Base-by-base conservation (phyloP, 257 asterid genomes). In the Nicotiana tabacum region DNA sequence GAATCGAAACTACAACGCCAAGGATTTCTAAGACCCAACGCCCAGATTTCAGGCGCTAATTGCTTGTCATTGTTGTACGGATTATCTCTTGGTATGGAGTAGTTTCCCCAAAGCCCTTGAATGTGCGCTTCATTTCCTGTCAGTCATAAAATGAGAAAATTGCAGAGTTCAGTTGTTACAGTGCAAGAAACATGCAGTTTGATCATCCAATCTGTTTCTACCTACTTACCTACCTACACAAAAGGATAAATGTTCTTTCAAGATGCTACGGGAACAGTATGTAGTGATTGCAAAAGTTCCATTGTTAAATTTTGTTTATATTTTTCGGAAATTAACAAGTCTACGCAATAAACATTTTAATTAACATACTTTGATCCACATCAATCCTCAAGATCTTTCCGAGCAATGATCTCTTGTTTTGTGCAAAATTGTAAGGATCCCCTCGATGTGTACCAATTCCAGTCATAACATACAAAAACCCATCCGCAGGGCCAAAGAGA, bases 1-100 rank as follows among this genome's bases (percentile, higher is more conserved):
- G 98, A 90, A 85, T 96, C 99, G 6, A 94, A 96, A 85, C 98
- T 96, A 88, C 99, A 96, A 55, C 99, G 95, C 99, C 99, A 96
- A 13, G 99, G 99, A 89, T 96, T 96, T 83, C 98, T 82, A 15
- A 96, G 84, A 46, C 99, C 99, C 1, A 85, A 29, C 17, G 98
- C 97, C 97, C 97, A 96, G 83, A 93, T 88, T 86, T 94, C 99
- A 78, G 91, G 89, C 58, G 85, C 93, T 82, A 92, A 81, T 11
- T 90, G 89, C 74, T 81, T 82, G 82, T 94, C 98, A 18, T 67
- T 77, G 2, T 83, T 83, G 74, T 85, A 91, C n/a, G 99, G 97
- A 77, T 94, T 94, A 84, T 90, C 98, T 48, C 84, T 88, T 56
- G 99, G 99, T 74, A 91, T 89, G 18, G 99, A 89, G 86, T 96